These are phyloP conservation scores for Neobulgaria alba DNA, from an alignment of 2,329 filamentous ascomycete genomes.

Conservation along the genomic window DNA sequence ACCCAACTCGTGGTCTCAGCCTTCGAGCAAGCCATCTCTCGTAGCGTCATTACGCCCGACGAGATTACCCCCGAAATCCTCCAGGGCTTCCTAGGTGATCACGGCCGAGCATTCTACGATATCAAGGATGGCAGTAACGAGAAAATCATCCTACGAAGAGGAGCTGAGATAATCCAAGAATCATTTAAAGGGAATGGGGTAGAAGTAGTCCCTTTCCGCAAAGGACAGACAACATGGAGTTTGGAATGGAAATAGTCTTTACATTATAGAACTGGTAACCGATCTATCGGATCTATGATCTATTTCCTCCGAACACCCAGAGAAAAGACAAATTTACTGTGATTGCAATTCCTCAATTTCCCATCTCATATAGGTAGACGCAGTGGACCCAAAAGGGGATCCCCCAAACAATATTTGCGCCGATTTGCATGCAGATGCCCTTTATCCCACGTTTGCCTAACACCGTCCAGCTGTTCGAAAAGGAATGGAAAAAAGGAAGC, in stretches of 20 bases:
- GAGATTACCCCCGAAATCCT: constrained; percentile 48
- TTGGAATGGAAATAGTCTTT: constrained; percentile 38
- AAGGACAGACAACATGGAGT: constrained; percentile 18
- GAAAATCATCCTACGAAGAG: constrained; percentile 21
- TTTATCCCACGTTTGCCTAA: too few species aligned
- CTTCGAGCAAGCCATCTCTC: constrained; percentile 52
- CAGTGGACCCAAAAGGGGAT: too few species aligned
- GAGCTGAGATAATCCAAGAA: constrained; percentile 24
- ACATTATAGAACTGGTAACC: background rate
- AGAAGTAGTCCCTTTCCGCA: constrained; percentile 26
- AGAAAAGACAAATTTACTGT: too few species aligned
- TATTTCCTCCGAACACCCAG: too few species aligned
- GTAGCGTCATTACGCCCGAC: constrained; percentile 40
- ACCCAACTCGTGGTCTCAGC: constrained; percentile 55
- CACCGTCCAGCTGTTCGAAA: too few species aligned
- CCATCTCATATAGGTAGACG: too few species aligned
- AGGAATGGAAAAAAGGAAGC: too few species aligned
- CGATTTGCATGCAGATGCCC: too few species aligned
- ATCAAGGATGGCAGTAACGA: constrained; percentile 13
- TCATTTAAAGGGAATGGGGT: constrained; percentile 50
- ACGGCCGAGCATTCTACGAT: constrained; percentile 46
- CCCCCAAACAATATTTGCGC: too few species aligned
- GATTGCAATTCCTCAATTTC: too few species aligned
- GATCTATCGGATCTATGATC: background rate
- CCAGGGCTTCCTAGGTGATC: constrained; percentile 44